Conservation (phyloP, 805 yeast species). For the Candida orba region DNA sequence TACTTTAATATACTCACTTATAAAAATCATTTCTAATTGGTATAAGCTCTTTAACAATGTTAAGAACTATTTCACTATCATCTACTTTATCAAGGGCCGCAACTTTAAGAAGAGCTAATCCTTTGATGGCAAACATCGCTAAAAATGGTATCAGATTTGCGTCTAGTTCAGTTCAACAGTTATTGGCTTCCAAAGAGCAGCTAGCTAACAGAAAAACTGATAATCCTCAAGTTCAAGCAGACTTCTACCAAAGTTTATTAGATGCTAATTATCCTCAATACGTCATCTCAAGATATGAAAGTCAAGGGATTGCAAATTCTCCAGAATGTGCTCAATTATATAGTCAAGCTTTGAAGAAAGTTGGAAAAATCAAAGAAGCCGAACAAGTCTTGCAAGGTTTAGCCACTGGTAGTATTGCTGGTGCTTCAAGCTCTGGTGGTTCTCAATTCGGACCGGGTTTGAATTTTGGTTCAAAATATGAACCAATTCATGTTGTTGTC, state of each 20-base stretch:
- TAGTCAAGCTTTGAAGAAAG: constrained; percentile 68
- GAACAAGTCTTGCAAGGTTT: constrained; percentile 50
- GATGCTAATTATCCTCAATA: constrained; percentile 89
- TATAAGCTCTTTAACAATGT: neutral
- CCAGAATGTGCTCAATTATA: constrained; percentile 75
- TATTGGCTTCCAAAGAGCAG: constrained; percentile 63
- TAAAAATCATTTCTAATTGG: too few relatives aligned
- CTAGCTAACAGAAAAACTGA: constrained; percentile 72
- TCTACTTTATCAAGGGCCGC: neutral
- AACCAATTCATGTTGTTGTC: constrained; percentile 91
- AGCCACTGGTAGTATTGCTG: constrained; percentile 25
- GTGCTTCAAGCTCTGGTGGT: constrained; percentile 15
- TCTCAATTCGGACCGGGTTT: constrained; percentile 20
- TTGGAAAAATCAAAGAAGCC: constrained; percentile 76
- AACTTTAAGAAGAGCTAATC: constrained; percentile 4
- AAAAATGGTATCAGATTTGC: constrained; percentile 15
- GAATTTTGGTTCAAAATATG: constrained; percentile 52
- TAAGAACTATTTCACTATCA: neutral
- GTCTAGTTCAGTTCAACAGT: constrained; percentile 18
- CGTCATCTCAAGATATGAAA: constrained; percentile 89
- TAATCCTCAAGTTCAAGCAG: constrained; percentile 71
- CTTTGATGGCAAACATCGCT: neutral
- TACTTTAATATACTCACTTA: too few relatives aligned
- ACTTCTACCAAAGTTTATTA: constrained; percentile 68
- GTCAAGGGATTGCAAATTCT: constrained; percentile 84